phyloP scores from a whole-genome alignment of 768 basidiomycete species.

The Pleurotus pulmonarius region DNA sequence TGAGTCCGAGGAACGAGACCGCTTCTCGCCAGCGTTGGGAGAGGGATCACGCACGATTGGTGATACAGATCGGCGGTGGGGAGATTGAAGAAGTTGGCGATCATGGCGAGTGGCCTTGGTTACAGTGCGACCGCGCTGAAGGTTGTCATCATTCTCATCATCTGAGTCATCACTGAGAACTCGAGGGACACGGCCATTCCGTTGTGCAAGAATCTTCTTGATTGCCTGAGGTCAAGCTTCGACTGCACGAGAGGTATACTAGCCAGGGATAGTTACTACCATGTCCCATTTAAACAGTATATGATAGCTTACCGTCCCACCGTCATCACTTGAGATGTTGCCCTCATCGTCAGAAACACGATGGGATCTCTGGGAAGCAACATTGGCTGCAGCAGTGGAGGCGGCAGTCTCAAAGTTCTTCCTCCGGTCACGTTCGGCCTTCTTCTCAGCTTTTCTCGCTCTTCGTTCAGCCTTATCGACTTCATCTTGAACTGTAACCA shows the following conservation, averaged over 20 bases:
- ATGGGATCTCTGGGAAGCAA: background rate
- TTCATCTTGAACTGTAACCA: background rate
- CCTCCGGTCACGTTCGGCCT: background rate
- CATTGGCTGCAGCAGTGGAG: background rate
- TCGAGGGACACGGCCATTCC: background rate
- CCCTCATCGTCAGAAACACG: background rate
- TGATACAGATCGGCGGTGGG: background rate
- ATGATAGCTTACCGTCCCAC: background rate
- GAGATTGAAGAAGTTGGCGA: background rate
- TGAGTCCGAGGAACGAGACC: background rate
- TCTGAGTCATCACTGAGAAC: background rate
- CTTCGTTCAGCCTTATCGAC: background rate
- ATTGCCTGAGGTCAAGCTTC: background rate
- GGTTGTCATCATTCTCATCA: background rate
- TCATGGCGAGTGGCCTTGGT: background rate
- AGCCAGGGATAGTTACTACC: background rate
- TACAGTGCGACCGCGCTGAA: background rate
- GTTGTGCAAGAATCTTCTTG: constrained; percentile 8
- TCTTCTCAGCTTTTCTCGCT: background rate
- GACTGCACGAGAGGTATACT: constrained; percentile 1
- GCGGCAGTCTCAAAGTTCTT: background rate
- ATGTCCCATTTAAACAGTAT: background rate
- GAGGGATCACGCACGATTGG: too few relatives aligned
- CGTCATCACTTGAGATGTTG: background rate
- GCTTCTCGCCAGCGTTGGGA: background rate